Conservation (phyloP, 1,284 basidiomycete genomes). For the Leccinum fallax region DNA sequence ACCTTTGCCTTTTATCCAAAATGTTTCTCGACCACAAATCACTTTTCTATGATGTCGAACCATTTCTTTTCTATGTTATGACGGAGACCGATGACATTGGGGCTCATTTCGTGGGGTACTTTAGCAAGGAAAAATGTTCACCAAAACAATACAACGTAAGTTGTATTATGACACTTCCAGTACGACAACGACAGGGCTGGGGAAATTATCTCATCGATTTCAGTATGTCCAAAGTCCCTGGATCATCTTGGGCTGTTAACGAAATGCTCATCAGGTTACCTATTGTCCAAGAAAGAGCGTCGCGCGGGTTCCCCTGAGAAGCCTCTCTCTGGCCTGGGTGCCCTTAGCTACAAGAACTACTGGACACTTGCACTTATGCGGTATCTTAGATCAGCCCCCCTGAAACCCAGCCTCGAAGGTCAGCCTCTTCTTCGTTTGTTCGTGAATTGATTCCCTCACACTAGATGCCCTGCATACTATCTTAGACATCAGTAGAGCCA, state of each 20-base stretch:
- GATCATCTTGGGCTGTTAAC: constrained; percentile 7
- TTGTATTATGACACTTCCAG: constrained; percentile 99
- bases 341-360: constrained; percentile 92
- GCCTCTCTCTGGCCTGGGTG: constrained; percentile 88
- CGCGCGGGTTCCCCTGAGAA: constrained; percentile 90
- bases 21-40: constrained; percentile 99
- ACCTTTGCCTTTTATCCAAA: constrained; percentile 97
- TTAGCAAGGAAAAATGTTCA: constrained; percentile 98
- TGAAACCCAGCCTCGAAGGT: constrained; percentile 76
- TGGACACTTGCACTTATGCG: constrained; percentile 94
- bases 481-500: constrained; percentile 83
- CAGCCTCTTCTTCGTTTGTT: constrained; percentile 28
- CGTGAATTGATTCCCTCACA: constrained; percentile 19
- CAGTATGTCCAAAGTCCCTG: constrained; percentile 65
- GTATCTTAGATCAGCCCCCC: constrained; percentile 68
- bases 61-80: constrained; percentile 98
- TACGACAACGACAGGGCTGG: constrained; percentile 94
- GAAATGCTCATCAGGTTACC: constrained; percentile 68
- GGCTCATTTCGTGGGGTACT: constrained; percentile 96
- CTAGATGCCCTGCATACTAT: constrained; percentile 18
- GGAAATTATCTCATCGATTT: constrained; percentile 95
- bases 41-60: constrained; percentile 99
- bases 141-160: constrained; percentile 96
- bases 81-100: constrained; percentile 90
- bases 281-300: constrained; percentile 93